Evolutionary conservation across 305 asterid genomes (phyloP).

Genomic region (Solanum hybrid): DNA sequence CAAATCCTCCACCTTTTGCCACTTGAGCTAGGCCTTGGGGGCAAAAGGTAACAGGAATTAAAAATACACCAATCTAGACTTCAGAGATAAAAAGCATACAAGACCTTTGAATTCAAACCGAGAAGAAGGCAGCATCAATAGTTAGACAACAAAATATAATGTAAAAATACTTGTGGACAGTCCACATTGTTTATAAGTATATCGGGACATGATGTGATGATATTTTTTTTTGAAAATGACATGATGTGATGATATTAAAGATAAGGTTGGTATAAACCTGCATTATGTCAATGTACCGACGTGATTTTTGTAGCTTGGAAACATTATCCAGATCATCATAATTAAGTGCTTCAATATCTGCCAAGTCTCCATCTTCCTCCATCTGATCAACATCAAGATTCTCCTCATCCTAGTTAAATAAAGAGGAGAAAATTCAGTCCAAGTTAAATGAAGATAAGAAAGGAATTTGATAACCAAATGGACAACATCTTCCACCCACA

Average conservation of each 20-base stretch:
- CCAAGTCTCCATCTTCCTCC: constrained; percentile 93
- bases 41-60: not conserved
- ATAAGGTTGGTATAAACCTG: constrained; percentile 38
- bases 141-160: too few relatives aligned
- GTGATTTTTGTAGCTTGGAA: constrained; percentile 75
- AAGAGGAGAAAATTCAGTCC: not conserved
- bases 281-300: constrained; percentile 60
- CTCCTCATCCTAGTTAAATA: constrained; percentile 43
- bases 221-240: too few relatives aligned
- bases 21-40: too few relatives aligned
- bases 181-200: not conserved
- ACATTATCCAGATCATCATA: constrained; percentile 88
- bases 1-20: too few relatives aligned
- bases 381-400: constrained; percentile 49
- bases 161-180: not conserved
- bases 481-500: not conserved
- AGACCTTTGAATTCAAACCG: not conserved
- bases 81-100: not conserved
- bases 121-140: not conserved
- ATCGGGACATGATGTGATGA: not conserved
- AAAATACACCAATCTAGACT: not conserved
- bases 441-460: not conserved
- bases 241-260: not conserved
- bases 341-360: constrained; percentile 81
- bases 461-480: not conserved